Conservation (phyloP, 2,329 filamentous ascomycete genomes). For the Alternaria sp. region DNA sequence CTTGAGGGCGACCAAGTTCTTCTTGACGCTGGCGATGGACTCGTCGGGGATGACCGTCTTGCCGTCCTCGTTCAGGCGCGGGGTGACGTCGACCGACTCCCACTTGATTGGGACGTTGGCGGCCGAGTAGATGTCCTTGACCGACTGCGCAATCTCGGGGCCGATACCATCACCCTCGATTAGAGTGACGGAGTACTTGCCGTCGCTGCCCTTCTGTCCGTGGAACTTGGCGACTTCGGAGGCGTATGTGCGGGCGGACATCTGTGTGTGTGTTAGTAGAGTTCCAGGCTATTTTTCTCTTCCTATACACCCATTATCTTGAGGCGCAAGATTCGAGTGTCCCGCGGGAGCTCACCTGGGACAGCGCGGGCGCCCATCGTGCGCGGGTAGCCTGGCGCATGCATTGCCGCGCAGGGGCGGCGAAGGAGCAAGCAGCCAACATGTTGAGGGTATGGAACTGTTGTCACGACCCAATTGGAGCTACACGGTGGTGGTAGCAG, state of each 20-base stretch:
- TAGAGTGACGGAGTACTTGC: slow-evolving; percentile 93
- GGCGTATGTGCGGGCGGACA: slow-evolving; percentile 60
- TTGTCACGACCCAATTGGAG: slow-evolving; percentile 41
- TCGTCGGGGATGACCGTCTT: slow-evolving; percentile 93
- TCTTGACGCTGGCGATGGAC: slow-evolving; percentile 90
- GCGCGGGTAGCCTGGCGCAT: slow-evolving; percentile 67
- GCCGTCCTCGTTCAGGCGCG: slow-evolving; percentile 90
- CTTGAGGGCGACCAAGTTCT: slow-evolving; percentile 97
- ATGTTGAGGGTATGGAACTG: slow-evolving; percentile 63
- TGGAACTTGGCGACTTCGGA: slow-evolving; percentile 86
- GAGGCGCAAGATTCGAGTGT: not conserved
- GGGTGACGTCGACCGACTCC: slow-evolving; percentile 97
- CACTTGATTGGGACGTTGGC: slow-evolving; percentile 95
- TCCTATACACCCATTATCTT: accelerated
- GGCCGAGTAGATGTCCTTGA: slow-evolving; percentile 98
- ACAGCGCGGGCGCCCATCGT: slow-evolving; percentile 56
- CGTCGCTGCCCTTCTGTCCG: slow-evolving; percentile 86
- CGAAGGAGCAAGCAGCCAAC: slow-evolving; percentile 81
- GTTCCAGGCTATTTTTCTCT: slow-evolving; percentile 5
- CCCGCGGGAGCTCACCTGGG: slow-evolving; percentile 61
- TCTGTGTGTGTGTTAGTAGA: slow-evolving; percentile 14
- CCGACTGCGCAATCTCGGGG: slow-evolving; percentile 94
- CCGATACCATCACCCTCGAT: slow-evolving; percentile 99
- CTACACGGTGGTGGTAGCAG: slow-evolving; percentile 41
- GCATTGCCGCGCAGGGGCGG: slow-evolving; percentile 79